Evolutionary conservation across 176 grass and related monocot genomes (phyloP).

Genomic region (Ensete glaucum): DNA sequence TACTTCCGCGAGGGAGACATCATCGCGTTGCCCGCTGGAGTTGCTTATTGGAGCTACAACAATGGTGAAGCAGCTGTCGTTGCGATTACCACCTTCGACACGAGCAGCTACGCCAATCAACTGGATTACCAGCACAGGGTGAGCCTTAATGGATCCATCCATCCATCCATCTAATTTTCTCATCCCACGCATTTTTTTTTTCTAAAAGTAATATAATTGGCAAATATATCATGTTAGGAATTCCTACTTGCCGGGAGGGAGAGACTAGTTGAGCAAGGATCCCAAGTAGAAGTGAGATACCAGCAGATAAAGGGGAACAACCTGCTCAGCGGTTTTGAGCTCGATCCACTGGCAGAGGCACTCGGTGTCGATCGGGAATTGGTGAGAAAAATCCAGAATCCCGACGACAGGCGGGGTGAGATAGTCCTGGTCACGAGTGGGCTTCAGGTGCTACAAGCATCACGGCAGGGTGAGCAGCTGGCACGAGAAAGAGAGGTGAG

Average conservation of each 20-base stretch:
- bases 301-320: background rate
- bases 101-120: slow-evolving; percentile 8
- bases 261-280: background rate
- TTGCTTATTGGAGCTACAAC: slow-evolving; percentile 14
- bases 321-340: slow-evolving; percentile 26
- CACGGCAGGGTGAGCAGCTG: no score
- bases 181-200: no score
- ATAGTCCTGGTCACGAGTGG: no score
- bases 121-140: slow-evolving; percentile 4
- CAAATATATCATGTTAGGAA: background rate
- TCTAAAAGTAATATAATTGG: background rate
- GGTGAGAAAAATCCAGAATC: slow-evolving; percentile 26
- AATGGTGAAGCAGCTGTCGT: background rate
- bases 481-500: no score
- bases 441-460: no score
- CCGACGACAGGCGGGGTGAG: background rate
- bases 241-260: slow-evolving; percentile 25
- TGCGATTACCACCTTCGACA: slow-evolving; percentile 5
- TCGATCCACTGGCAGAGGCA: slow-evolving; percentile 3
- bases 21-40: slow-evolving; percentile 5
- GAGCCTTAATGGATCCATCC: no score
- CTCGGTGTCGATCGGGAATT: slow-evolving; percentile 17
- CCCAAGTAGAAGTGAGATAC: background rate
- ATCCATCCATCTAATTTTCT: no score
- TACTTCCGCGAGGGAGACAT: slow-evolving; percentile 13